Base-by-base conservation (phyloP, 2,329 filamentous ascomycete genomes). In the Phaeoacremonium minimum region DNA sequence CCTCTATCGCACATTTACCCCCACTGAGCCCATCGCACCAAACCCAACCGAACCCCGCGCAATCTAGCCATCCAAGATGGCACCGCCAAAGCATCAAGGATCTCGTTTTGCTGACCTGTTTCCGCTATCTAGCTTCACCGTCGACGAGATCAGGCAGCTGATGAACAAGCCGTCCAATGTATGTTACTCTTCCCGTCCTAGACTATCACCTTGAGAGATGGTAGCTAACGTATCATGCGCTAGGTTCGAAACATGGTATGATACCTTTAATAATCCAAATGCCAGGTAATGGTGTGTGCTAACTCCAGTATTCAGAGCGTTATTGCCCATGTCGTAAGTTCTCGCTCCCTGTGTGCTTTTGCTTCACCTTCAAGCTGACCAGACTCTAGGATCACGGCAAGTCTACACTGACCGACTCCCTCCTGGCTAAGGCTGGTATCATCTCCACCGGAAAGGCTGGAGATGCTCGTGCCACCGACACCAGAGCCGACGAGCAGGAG, bases 331-430 rank as follows among this genome's bases (percentile, higher is more conserved):
- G 90, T 98, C 83, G 93, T n/a, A n/a, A n/a, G n/a, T n/a, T n/a
- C n/a, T n/a, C n/a, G n/a, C n/a, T n/a, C n/a, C n/a, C n/a, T n/a
- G n/a, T n/a, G n/a, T n/a, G n/a, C n/a, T n/a, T n/a, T n/a, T n/a
- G n/a, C n/a, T n/a, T n/a, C n/a, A n/a, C n/a, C n/a, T n/a, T n/a
- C n/a, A n/a, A n/a, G n/a, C n/a, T n/a, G n/a, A n/a, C n/a, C n/a
- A n/a, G n/a, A n/a, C n/a, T n/a, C n/a, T n/a, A n/a, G n/a, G n/a
- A 98, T 74, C 93, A 98, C 83, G 93, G 93, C 78, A 98, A 98
- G 76, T 98, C 93, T 58, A 98, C 93, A 66, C 82, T 98, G 61
- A 96, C 91, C 83, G 93, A 98, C 75, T 97, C 93, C 59, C 87
- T 98, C 53, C 86, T 98, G 66, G 89, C 95, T 76, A 93, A 94